Base-by-base conservation (phyloP, 768 basidiomycete species). In the Pilatotrama ljubarskyi region DNA sequence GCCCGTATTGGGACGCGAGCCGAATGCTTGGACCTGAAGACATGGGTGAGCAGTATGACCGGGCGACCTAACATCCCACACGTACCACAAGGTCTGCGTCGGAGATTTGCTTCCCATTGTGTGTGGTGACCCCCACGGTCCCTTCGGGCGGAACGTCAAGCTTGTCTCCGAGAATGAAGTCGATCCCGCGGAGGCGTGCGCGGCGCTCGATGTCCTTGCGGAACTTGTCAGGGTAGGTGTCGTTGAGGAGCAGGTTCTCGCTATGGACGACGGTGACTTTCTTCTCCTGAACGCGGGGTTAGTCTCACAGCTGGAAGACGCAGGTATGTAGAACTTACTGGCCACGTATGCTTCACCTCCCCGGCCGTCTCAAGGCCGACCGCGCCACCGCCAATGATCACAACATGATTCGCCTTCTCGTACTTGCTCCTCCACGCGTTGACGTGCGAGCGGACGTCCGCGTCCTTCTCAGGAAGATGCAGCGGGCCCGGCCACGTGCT, bases 201-300 rank as follows among this genome's bases (percentile, higher is more conserved):
- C 77, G 74, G 2, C 73, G 70, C 49, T 78, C 79, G 1, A 84
- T 66, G 22, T 71, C 76, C 25, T 75, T 77, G 50, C 88, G 80
- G 70, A 82, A 83, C 50, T 79, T 78, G 9, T 75, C 67, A 0
- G 85, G 80, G 66, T 89, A 90, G 0, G 77, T 70, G 5, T 75
- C 69, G 61, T 86, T 87, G 59, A 90, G 74, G 36, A 88, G 78
- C n/a, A 77, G 69, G 1, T 62, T 51, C n/a, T 78, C 73, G 25
- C 78, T 75, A 11, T 90, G 88, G 10, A 90, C 80, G 46, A 90
- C 77, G 17, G 86, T 86, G 15, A 90, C 77, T 61, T 81, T 85
- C 69, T 71, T 76, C 25, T 56, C 52, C 72, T 76, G 46, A 26
- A 25, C 11, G 24, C 36, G 4, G 35, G n/a, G 47, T 18, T 2